phyloP scores from a whole-genome alignment of 1,284 basidiomycete genomes.

The Phenoliferia sp. region DNA sequence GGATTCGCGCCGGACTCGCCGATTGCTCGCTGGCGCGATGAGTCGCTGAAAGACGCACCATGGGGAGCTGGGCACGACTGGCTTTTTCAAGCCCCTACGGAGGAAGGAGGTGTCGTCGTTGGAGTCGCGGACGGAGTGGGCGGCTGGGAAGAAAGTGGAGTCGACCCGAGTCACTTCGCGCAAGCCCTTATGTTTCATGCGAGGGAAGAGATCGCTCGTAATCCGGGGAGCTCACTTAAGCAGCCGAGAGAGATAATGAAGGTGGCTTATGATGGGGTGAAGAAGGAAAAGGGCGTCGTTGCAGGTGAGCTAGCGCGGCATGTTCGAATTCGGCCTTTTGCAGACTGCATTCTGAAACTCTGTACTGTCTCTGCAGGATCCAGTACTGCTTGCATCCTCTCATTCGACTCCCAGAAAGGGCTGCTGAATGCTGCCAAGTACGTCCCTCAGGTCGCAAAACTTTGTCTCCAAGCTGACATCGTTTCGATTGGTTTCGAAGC shows the following conservation, averaged over 20 bases:
- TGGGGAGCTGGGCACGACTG: slow-evolving; percentile 29
- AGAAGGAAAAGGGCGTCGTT: slow-evolving; percentile 62
- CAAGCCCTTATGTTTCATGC: slow-evolving; percentile 29
- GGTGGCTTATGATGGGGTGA: slow-evolving; percentile 65
- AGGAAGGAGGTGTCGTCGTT: not conserved
- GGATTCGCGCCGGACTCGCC: not conserved
- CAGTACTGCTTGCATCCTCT: slow-evolving; percentile 77
- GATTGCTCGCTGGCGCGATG: slow-evolving; percentile 19
- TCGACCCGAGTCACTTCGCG: slow-evolving; percentile 73
- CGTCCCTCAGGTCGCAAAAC: slow-evolving; percentile 35
- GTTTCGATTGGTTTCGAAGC: slow-evolving; percentile 45
- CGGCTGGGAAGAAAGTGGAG: slow-evolving; percentile 67
- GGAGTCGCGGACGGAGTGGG: slow-evolving; percentile 15
- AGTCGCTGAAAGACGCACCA: slow-evolving; percentile 5
- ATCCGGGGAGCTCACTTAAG: not conserved
- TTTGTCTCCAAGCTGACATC: not conserved
- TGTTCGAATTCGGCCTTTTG: too few relatives aligned
- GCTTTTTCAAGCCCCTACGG: slow-evolving; percentile 11
- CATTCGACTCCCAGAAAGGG: slow-evolving; percentile 69
- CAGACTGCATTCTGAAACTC: not conserved
- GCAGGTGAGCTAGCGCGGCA: too few relatives aligned
- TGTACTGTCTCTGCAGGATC: slow-evolving; percentile 54
- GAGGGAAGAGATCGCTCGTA: slow-evolving; percentile 8
- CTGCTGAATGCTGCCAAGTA: slow-evolving; percentile 73
- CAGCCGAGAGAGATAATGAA: slow-evolving; percentile 62